phyloP scores from a whole-genome alignment of 129 eudicot genomes.

The Calendula officinalis region DNA sequence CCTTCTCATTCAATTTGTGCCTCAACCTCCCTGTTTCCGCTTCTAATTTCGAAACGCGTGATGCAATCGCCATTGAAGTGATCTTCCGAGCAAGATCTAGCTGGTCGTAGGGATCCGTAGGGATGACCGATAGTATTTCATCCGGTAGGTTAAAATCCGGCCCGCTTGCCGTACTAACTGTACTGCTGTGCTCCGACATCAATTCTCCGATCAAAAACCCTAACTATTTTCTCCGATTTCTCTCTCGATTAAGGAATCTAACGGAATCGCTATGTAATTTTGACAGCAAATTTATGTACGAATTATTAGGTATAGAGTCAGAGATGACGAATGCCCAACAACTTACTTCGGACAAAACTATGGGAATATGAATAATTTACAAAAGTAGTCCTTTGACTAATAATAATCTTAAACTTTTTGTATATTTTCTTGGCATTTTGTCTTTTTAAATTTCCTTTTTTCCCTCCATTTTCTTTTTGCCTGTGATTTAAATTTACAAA shows the following conservation, averaged over 20 bases:
- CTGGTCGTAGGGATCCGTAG: constrained; percentile 89
- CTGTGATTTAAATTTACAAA: constrained; percentile 1
- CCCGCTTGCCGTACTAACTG: constrained; percentile 34
- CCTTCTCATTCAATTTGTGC: constrained; percentile 56
- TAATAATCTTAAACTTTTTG: background rate
- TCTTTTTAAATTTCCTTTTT: constrained; percentile 6
- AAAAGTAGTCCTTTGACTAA: constrained; percentile 22
- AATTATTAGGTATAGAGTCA: constrained; percentile 19
- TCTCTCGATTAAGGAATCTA: background rate
- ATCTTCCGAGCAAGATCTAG: constrained; percentile 92
- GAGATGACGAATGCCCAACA: constrained; percentile 19
- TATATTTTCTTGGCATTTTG: background rate
- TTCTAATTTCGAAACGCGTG: constrained; percentile 88
- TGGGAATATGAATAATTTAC: constrained; percentile 11
- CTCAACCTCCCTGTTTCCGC: constrained; percentile 52
- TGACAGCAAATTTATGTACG: background rate
- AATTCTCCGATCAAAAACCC: background rate
- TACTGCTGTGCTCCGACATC: constrained; percentile 44
- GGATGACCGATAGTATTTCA: constrained; percentile 79
- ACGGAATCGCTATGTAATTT: background rate
- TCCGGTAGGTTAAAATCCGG: constrained; percentile 78
- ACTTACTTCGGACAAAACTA: constrained; percentile 34
- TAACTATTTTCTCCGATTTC: constrained; percentile 3
- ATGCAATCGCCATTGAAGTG: constrained; percentile 94
- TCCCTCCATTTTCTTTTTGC: constrained; percentile 9